Conservation (phyloP, 2,329 filamentous ascomycete species). For the Colletotrichum chlorophyti region DNA sequence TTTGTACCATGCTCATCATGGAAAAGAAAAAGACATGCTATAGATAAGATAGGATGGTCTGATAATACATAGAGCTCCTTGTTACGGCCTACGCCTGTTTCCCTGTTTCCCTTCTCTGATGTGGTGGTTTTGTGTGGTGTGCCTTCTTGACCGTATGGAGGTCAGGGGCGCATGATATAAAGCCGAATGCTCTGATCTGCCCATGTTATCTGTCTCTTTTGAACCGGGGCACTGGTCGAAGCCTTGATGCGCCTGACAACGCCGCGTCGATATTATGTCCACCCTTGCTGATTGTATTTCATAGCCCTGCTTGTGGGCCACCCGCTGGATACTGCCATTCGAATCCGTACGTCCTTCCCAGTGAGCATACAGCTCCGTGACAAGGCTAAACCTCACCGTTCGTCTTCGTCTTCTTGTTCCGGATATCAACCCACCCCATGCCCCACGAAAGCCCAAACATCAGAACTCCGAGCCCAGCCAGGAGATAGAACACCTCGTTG, state of each 20-base stretch:
- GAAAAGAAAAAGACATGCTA: too few species aligned
- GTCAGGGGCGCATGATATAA: too few species aligned
- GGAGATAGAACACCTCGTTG: constrained; percentile 36
- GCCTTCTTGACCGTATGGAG: too few species aligned
- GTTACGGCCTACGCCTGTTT: too few species aligned
- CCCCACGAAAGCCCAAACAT: constrained; percentile 47
- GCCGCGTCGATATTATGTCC: too few species aligned
- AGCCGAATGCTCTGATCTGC: too few species aligned
- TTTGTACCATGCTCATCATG: neutral
- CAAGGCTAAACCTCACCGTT: neutral
- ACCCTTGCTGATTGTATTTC: neutral
- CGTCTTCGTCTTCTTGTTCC: constrained; percentile 38
- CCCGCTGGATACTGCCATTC: too few species aligned
- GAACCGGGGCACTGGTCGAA: too few species aligned
- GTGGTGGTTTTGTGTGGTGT: too few species aligned
- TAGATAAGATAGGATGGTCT: neutral
- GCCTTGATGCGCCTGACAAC: too few species aligned
- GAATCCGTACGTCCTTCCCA: neutral
- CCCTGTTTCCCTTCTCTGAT: too few species aligned
- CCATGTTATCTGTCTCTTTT: too few species aligned
- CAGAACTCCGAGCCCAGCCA: constrained; percentile 37
- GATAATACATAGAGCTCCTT: neutral
- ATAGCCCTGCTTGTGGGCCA: neutral
- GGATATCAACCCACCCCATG: constrained; percentile 54
- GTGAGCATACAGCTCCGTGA: neutral